Conservation (phyloP, 2,329 filamentous ascomycete species). For the Pseudogymnoascus sp. region DNA sequence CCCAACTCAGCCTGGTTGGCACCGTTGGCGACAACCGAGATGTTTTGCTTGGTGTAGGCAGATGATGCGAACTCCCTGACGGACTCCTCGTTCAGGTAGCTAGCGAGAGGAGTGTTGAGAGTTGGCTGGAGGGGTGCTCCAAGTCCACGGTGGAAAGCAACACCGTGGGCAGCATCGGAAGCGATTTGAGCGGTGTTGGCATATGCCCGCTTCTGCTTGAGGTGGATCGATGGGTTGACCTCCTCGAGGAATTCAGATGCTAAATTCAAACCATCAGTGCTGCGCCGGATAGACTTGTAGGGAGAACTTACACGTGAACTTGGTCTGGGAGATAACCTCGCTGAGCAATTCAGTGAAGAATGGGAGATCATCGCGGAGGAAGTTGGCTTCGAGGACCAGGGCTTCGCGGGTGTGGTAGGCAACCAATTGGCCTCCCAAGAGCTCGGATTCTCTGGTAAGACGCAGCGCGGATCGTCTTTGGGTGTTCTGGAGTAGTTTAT, state of each 20-base stretch:
- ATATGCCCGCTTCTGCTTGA: conserved; percentile 66
- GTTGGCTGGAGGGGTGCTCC: conserved; percentile 69
- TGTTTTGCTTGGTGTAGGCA: conserved; percentile 82
- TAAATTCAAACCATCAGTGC: conserved; percentile 31
- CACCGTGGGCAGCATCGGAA: conserved; percentile 72
- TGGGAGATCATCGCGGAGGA: conserved; percentile 88
- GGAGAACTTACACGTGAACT: conserved; percentile 60
- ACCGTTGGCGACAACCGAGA: conserved; percentile 86
- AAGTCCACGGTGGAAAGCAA: conserved; percentile 90
- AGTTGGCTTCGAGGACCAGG: conserved; percentile 84
- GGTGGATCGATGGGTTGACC: conserved; percentile 64
- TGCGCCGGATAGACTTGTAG: conserved; percentile 12
- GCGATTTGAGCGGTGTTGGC: conserved; percentile 58
- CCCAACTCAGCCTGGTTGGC: conserved; percentile 64
- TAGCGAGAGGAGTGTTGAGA: conserved; percentile 60
- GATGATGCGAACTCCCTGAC: conserved; percentile 67
- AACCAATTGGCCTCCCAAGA: conserved; percentile 82
- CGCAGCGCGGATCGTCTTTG: conserved; percentile 79
- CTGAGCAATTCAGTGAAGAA: conserved; percentile 95
- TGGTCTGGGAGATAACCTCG: conserved; percentile 82
- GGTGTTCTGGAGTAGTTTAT: conserved; percentile 55
- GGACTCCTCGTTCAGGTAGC: conserved; percentile 70
- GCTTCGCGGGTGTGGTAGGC: conserved; percentile 90
- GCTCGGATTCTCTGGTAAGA: conserved; percentile 90
- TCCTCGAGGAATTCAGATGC: conserved; percentile 89